phyloP scores from a whole-genome alignment of 2,329 filamentous ascomycete genomes.

The Corniculantispora saksenae region DNA sequence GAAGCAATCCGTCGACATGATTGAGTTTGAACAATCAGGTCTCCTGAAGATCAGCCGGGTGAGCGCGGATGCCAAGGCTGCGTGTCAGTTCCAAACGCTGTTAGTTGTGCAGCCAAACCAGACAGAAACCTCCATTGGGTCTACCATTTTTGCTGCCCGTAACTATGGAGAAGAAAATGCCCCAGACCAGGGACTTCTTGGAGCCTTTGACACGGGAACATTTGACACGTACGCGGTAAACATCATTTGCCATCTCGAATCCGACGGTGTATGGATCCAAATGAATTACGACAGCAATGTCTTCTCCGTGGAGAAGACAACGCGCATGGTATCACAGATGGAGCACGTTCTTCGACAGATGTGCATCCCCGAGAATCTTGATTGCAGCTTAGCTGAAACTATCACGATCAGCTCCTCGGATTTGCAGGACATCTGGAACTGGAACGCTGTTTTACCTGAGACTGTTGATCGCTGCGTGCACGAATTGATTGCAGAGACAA shows the following conservation, averaged over 20 bases:
- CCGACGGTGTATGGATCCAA: conserved; percentile 18
- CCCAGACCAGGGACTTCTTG: conserved; percentile 8
- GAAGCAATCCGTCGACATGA: conserved; percentile 26
- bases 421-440: conserved; percentile 11
- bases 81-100: conserved; percentile 31
- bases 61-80: conserved; percentile 5
- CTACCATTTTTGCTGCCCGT: conserved; percentile 3
- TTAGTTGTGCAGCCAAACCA: conserved; percentile 30
- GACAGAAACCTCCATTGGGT: background rate
- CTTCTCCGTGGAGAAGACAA: background rate
- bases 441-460: conserved; percentile 22
- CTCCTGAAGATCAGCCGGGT: conserved; percentile 32
- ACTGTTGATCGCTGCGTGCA: conserved; percentile 37
- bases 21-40: conserved; percentile 32
- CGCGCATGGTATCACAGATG: background rate
- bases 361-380: background rate
- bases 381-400: background rate
- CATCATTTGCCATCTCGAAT: conserved; percentile 20
- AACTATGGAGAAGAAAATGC: conserved; percentile 5
- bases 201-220: conserved; percentile 21
- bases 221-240: conserved; percentile 23
- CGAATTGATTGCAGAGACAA: conserved; percentile 40
- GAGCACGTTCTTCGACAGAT: conserved; percentile 13
- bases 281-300: background rate
- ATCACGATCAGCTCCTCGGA: conserved; percentile 20